Conservation (phyloP, 108 stramenopile genomes). For the Skeletonema costatum region DNA sequence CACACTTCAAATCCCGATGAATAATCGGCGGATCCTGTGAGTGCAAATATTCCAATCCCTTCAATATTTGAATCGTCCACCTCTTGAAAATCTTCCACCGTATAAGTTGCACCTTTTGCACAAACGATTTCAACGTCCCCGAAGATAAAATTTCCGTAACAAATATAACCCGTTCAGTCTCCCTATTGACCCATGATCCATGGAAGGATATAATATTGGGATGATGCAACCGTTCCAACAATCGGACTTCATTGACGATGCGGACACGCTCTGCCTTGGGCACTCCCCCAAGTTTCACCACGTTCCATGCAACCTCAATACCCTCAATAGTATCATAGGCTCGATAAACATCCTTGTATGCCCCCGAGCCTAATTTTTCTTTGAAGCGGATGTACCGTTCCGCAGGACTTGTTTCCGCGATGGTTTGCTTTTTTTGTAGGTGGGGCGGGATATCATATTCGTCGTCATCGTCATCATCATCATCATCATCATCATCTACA, state of each 20-base stretch:
- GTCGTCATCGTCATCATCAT: constrained; percentile 47
- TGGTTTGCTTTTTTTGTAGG: constrained; percentile 38
- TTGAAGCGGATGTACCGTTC: constrained; percentile 96
- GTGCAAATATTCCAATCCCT: constrained; percentile 96
- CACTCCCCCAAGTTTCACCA: constrained; percentile 88
- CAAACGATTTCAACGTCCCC: constrained; percentile 91
- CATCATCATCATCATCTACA: background rate
- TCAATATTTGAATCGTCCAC: constrained; percentile 95
- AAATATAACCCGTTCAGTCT: constrained; percentile 90
- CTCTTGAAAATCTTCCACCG: constrained; percentile 97
- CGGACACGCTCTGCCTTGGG: constrained; percentile 86
- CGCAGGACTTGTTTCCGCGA: constrained; percentile 87
- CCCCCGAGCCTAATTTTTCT: constrained; percentile 94
- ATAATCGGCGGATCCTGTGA: constrained; percentile 97
- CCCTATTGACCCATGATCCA: constrained; percentile 96
- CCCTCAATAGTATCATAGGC: constrained; percentile 98
- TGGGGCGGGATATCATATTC: constrained; percentile 23
- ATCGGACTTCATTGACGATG: constrained; percentile 96
- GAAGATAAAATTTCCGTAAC: constrained; percentile 97
- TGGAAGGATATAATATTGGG: constrained; percentile 96
- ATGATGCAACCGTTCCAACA: constrained; percentile 95
- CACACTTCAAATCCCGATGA: constrained; percentile 97
- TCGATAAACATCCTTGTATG: constrained; percentile 95
- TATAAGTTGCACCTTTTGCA: constrained; percentile 95
- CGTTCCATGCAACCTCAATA: constrained; percentile 98